Evolutionary conservation across 2,329 filamentous ascomycete genomes (phyloP), one percentile per base, ranked within the genome.

Genomic region (Cytospora chrysosperma): DNA sequence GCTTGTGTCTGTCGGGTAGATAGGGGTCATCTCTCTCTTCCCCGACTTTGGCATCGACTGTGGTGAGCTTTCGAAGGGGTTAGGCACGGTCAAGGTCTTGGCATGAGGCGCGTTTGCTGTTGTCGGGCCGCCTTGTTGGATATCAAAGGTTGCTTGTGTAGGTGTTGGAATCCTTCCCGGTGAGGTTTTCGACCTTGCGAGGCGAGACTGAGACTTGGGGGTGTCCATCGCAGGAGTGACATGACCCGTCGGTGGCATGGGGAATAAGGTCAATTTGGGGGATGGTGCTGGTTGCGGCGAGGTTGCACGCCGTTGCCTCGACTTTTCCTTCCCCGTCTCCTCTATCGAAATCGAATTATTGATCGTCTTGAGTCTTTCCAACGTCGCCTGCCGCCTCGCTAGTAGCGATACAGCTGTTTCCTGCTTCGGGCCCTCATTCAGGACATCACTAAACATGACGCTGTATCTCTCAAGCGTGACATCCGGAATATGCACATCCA

Each of bases 401-500:
- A 88, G 75, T 9, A 88, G 76, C 1, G 78, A 76, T 2, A 77
- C 73, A 7, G 74, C 72, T 5, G 69, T 64, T 65, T 72, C 68
- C 51, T 67, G 56, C 61, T 67, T 68, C 6, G 64, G 65, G 37
- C 75, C 74, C 9, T 75, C 74, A 65, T 85, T 83, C 28, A 97
- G 78, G 8, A 97, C 81, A 43, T 85, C 85, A 61, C 88, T 87
- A 72, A 98, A 97, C 93, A 97, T 97, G 68, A 97, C 85, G 69
- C 93, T 97, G 70, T 97, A 98, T 56, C 94, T 82, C 73, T 97
- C 94, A 82, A 98, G 82, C 67, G 89, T 86, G 61, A 91, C 83
- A 56, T 85, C 84, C 0, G 94, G 93, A 63, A 97, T 95, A 59
- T 93, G 86, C 19, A 97, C 83, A 69, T 93, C 82, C 24, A 97